Base-by-base conservation (phyloP, 2,329 filamentous ascomycete genomes). In the Triangularia setosa region DNA sequence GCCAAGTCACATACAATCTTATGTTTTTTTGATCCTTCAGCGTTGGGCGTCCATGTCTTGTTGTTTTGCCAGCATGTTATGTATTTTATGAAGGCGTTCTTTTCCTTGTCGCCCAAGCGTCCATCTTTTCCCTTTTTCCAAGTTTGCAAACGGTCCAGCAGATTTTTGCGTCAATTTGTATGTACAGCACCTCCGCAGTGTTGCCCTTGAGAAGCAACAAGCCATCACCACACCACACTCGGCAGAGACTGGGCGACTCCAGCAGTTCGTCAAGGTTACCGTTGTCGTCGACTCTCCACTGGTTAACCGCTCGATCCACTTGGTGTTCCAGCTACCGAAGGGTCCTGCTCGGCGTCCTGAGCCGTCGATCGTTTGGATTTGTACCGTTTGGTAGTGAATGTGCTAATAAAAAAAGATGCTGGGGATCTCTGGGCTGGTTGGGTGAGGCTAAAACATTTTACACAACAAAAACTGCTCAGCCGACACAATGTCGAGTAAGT, bases 401-500 rank as follows among this genome's bases (percentile, higher is more conserved):
- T 5, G 16, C 35, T 40, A 16, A 33, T 33, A 2, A 33, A 33
- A 33, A 33, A n/a, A 18, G 35, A 40, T 4, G 7, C 35, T 40
- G 35, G 35, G 35, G 35, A 40, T 40, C 11, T 33, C 33, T 40
- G 33, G 33, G 33, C 16, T 40, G 40, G 40, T 18, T 48, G 40
- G 40, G n/a, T 14, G 16, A 59, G 57, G 33, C 30, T 48, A 25
- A 33, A 33, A 44, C 30, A 59, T 59, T 48, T 48, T 48, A 48
- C 40, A 48, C 57, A 59, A 59, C 56, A 63, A 62, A 61, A 62
- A 68, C 40, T 23, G 33, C 9, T 73, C 73, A 72, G 75, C 75
- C 75, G 77, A 71, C 70, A 81, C 80, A 79, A 76, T 78, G 73
- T 79, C 79, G 71, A 77, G 77, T 78, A 81, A 80, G 78, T 80